Percentiles rank a stretch among this genome's conserved stretches.
Conservation (phyloP, 768 basidiomycete species). For the Artomyces pyxidatus region DNA sequence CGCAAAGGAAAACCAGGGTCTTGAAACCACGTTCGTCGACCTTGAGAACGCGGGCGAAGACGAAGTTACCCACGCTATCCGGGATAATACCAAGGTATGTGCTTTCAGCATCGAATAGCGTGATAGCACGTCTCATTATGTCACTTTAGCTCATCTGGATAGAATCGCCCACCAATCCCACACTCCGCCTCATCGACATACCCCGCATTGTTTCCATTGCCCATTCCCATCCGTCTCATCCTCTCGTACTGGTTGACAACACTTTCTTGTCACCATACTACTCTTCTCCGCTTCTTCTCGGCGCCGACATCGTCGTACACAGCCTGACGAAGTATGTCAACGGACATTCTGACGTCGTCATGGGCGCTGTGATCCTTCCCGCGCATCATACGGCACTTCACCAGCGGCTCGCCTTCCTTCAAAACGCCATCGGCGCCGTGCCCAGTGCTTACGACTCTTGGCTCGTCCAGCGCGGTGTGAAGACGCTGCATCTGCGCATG, state of each 20-base stretch:
- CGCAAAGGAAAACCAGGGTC: slow-evolving; percentile 50
- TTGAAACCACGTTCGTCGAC: slow-evolving; percentile 75
- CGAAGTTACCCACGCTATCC: slow-evolving; percentile 54
- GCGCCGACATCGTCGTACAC: slow-evolving; percentile 84
- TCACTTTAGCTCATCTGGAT: slow-evolving; percentile 77
- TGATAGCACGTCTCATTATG: neutral
- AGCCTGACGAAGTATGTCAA: slow-evolving; percentile 86
- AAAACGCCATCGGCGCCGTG: slow-evolving; percentile 81
- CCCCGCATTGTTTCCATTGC: slow-evolving; percentile 59
- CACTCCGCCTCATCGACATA: slow-evolving; percentile 81
- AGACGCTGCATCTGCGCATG: slow-evolving; percentile 87
- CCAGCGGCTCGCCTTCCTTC: slow-evolving; percentile 71
- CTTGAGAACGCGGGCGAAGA: slow-evolving; percentile 64
- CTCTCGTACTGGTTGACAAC: slow-evolving; percentile 86
- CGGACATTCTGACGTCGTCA: slow-evolving; percentile 90
- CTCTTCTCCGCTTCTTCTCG: slow-evolving; percentile 74
- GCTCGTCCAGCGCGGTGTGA: slow-evolving; percentile 84
- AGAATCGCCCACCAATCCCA: slow-evolving; percentile 93
- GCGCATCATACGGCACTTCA: slow-evolving; percentile 38
- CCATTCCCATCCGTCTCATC: slow-evolving; percentile 50
- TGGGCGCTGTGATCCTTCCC: slow-evolving; percentile 77
- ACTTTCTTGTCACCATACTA: slow-evolving; percentile 94
- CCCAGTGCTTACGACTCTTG: slow-evolving; percentile 84
- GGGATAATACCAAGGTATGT: slow-evolving; percentile 73
- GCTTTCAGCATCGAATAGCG: no score